phyloP scores from a whole-genome alignment of 1,284 basidiomycete species.

The Irpex rosettiformis region DNA sequence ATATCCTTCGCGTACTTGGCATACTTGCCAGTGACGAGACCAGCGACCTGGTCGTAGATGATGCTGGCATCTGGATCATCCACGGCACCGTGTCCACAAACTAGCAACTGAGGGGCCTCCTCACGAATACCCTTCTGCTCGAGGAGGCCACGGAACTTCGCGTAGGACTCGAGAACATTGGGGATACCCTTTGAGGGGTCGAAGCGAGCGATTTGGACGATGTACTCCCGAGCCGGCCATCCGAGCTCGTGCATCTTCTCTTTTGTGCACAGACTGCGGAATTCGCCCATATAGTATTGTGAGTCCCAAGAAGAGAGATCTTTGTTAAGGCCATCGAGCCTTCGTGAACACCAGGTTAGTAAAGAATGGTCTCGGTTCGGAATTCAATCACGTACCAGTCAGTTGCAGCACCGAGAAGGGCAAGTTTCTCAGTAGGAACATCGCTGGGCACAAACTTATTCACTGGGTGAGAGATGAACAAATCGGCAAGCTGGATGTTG shows the following conservation, averaged over 20 bases:
- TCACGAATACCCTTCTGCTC: constrained; percentile 41
- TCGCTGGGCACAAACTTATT: constrained; percentile 85
- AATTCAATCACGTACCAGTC: constrained; percentile 60
- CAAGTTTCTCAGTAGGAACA: constrained; percentile 68
- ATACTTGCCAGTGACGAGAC: constrained; percentile 55
- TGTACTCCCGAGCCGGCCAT: constrained; percentile 79
- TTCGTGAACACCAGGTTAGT: constrained; percentile 24
- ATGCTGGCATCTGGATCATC: constrained; percentile 84
- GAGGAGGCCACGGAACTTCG: constrained; percentile 68
- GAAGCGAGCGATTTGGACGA: constrained; percentile 85
- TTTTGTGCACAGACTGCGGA: constrained; percentile 67
- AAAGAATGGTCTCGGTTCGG: background rate
- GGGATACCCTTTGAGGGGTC: constrained; percentile 77
- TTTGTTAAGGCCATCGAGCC: constrained; percentile 89
- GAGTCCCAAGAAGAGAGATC: constrained; percentile 71
- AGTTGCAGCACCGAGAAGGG: constrained; percentile 74
- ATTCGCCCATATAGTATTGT: constrained; percentile 80
- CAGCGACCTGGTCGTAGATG: constrained; percentile 77
- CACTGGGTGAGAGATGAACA: constrained; percentile 90
- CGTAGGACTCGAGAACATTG: constrained; percentile 80
- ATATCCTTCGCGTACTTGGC: constrained; percentile 62
- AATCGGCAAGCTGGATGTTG: constrained; percentile 79
- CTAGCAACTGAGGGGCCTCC: constrained; percentile 73
- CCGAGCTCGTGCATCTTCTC: constrained; percentile 75
- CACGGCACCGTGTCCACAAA: constrained; percentile 86